Conservation (phyloP, 108 stramenopile genomes). For the Fragilaria radians region DNA sequence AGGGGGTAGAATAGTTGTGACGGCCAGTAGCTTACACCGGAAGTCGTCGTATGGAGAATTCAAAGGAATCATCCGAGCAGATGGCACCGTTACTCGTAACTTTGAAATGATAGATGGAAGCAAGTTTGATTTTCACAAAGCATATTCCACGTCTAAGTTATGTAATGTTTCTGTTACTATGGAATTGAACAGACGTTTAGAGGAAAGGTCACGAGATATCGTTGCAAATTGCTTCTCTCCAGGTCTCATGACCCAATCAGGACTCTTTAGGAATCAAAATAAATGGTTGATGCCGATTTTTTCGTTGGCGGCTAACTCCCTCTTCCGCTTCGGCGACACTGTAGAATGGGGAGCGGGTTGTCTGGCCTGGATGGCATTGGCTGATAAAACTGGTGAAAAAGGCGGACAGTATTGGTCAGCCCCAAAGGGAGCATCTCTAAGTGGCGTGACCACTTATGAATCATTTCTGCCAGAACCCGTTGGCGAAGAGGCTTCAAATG, state of each 20-base stretch:
- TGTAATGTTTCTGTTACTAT: slow-evolving; percentile 24
- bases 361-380: slow-evolving; percentile 19
- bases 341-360: slow-evolving; percentile 11
- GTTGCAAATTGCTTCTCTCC: slow-evolving; percentile 26
- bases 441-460: background rate
- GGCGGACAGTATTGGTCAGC: slow-evolving; percentile 12
- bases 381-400: slow-evolving; percentile 4
- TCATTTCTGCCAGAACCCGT: background rate
- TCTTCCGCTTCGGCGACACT: slow-evolving; percentile 10
- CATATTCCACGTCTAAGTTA: slow-evolving; percentile 27
- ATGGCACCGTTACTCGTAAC: slow-evolving; percentile 4
- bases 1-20: slow-evolving; percentile 25
- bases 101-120: slow-evolving; percentile 25
- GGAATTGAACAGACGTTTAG: slow-evolving; percentile 13
- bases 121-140: slow-evolving; percentile 18
- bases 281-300: slow-evolving; percentile 6
- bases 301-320: slow-evolving; percentile 2
- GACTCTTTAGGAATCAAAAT: slow-evolving; percentile 25
- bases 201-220: slow-evolving; percentile 3
- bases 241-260: slow-evolving; percentile 23
- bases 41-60: slow-evolving; percentile 10
- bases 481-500: background rate
- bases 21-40: slow-evolving; percentile 29
- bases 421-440: slow-evolving; percentile 7
- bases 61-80: slow-evolving; percentile 14